Evolutionary conservation across 164 flowering plant species (phyloP), one percentile per base, ranked within the genome.

Genomic region (Aristolochia fimbriata): DNA sequence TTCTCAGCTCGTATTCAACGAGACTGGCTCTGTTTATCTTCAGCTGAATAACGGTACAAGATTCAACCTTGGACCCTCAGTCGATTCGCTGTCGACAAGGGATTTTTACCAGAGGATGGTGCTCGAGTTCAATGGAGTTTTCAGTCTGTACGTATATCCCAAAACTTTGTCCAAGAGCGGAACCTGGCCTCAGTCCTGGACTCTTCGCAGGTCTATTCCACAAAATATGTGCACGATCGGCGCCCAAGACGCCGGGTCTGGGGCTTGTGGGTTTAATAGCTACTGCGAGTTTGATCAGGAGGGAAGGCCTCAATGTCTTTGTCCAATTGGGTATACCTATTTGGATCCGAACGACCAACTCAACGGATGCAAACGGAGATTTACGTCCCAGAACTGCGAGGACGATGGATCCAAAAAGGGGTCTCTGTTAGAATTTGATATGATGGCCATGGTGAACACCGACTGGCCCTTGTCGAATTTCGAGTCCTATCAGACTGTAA

Each of bases 401-500:
- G 6, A 14, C 0, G 25, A 22, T 31, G 8, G 17, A 22, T 25
- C 24, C 16, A 9, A 10, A 0, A 25, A 24, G 16, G 12, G 16
- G 41, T 6, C 11, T 1, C 43, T 3, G 10, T 10, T 10, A 37
- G 5, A 49, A 19, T 65, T 33, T 19, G 19, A 24, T 8, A 14
- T 65, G 12, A 21, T 9, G 19, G 47, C 21, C 6, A 37, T 78
- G 66, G 14, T 9, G 1, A 65, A 73, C 30, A 66, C 68, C 15
- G 71, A 78, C 33, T 84, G 85, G 88, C 80, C 82, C 0, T 1
- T 15, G 0, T 45, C 59, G 3, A 84, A 81, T 49, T 82, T 65
- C 21, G 76, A 61, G 43, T 12, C 30, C 1, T 55, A 66, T 12
- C 4, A 15, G 0, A 37, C 62, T 10, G 48, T 23, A 1, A 47